phyloP scores from a whole-genome alignment of 768 basidiomycete species.

The Calocera cornea region DNA sequence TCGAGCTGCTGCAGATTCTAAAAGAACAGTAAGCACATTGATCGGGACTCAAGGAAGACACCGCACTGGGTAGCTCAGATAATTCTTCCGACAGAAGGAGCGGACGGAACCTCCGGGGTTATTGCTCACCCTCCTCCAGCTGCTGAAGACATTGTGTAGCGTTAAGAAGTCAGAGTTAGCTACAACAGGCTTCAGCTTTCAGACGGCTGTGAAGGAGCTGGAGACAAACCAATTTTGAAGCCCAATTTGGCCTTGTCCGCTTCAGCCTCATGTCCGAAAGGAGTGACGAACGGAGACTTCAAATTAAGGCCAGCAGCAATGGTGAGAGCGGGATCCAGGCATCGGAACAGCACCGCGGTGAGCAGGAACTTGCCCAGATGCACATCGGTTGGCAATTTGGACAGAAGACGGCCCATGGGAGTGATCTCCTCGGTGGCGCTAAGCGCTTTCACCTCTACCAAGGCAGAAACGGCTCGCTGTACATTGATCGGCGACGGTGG shows the following conservation, averaged over 20 bases:
- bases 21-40: not conserved
- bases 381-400: conserved; percentile 88
- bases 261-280: conserved; percentile 74
- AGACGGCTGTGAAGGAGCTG: not conserved
- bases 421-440: conserved; percentile 83
- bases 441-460: conserved; percentile 88
- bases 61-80: conserved; percentile 63
- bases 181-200: conserved; percentile 21
- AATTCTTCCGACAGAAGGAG: conserved; percentile 69
- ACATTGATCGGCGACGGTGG: conserved; percentile 78
- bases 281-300: conserved; percentile 84
- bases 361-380: conserved; percentile 90
- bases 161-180: conserved; percentile 94
- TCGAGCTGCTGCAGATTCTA: conserved; percentile 93
- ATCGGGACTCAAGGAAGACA: conserved; percentile 8
- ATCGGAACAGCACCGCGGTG: conserved; percentile 68
- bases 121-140: conserved; percentile 66
- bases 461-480: conserved; percentile 72
- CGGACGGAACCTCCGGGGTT: conserved; percentile 42
- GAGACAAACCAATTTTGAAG: conserved; percentile 54
- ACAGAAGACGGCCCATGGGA: conserved; percentile 78
- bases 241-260: conserved; percentile 70
- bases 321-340: conserved; percentile 90
- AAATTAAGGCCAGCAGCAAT: conserved; percentile 86
- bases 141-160: conserved; percentile 75